Percentiles rank a stretch among this genome's conserved stretches.
Evolutionary conservation across 2,329 filamentous ascomycete species (phyloP).

Genomic region (Clonostachys solani): DNA sequence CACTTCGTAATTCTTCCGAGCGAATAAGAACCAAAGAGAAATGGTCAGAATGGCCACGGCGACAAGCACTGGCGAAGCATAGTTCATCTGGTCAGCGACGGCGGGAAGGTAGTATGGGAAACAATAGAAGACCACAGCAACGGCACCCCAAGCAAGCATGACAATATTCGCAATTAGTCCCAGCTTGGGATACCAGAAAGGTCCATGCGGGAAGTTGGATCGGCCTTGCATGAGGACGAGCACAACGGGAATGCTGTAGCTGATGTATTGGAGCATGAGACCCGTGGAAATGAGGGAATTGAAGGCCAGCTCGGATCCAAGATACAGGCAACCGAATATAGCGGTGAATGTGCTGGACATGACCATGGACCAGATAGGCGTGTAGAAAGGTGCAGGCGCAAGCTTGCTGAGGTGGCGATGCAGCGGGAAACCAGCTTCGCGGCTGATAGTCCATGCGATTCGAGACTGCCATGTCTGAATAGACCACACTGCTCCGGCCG

Average conservation of each 20-base stretch:
- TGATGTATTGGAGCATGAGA: constrained; percentile 16
- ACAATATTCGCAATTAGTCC: constrained; percentile 14
- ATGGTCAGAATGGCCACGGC: not conserved
- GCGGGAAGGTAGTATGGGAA: constrained; percentile 8
- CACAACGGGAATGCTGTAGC: constrained; percentile 17
- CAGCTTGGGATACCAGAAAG: constrained; percentile 17
- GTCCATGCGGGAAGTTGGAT: constrained; percentile 14
- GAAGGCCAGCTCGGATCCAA: constrained; percentile 17
- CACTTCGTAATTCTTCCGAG: constrained; percentile 10
- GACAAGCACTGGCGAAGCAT: too few species aligned
- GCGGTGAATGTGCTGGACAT: constrained; percentile 7
- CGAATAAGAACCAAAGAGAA: constrained; percentile 13
- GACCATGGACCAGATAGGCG: too few species aligned
- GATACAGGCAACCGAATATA: constrained; percentile 17
- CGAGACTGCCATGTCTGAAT: too few species aligned
- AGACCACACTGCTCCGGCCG: too few species aligned
- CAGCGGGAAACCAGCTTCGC: too few species aligned
- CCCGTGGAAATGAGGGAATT: constrained; percentile 17
- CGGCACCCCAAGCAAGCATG: constrained; percentile 14
- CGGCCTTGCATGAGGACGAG: constrained; percentile 13
- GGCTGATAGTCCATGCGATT: too few species aligned
- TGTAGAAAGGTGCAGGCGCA: too few species aligned
- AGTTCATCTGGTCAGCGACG: too few species aligned
- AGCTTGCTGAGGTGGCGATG: not conserved
- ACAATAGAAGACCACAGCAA: constrained; percentile 17